Evolutionary conservation across 768 basidiomycete species (phyloP).

Genomic region (Grammothele lineata): DNA sequence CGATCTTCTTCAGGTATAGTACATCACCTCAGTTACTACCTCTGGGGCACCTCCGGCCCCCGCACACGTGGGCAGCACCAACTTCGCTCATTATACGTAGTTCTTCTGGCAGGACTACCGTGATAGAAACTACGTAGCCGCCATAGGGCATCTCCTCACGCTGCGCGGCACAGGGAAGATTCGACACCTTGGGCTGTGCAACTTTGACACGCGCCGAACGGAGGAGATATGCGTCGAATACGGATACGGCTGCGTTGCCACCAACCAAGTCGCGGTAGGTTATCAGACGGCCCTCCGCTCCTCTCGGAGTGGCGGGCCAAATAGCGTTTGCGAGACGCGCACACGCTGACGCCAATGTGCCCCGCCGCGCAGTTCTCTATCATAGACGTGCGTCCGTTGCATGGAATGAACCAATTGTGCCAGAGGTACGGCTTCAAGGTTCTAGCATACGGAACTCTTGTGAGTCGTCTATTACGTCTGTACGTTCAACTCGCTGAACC

Average conservation of each 20-base stretch:
- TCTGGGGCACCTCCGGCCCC: too few relatives aligned
- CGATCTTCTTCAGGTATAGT: conserved; percentile 72
- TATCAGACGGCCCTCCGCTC: too few relatives aligned
- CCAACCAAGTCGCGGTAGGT: conserved; percentile 76
- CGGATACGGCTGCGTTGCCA: conserved; percentile 62
- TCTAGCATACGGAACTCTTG: conserved; percentile 75
- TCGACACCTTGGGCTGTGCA: conserved; percentile 65
- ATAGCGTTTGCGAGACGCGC: too few relatives aligned
- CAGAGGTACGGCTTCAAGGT: conserved; percentile 64
- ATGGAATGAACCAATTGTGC: conserved; percentile 73
- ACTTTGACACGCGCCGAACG: conserved; percentile 69
- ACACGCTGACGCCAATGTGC: too few relatives aligned
- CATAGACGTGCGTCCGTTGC: conserved; percentile 70
- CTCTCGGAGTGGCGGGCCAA: too few relatives aligned
- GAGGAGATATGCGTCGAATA: conserved; percentile 76
- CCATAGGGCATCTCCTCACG: conserved; percentile 47
- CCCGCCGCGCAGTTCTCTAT: conserved; percentile 61
- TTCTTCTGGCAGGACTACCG: conserved; percentile 75
- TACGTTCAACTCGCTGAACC: not conserved
- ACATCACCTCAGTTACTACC: conserved; percentile 15
- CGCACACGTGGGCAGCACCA: too few relatives aligned
- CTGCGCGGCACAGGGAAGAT: conserved; percentile 55
- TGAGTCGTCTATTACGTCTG: conserved; percentile 31
- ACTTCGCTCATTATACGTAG: too few relatives aligned
- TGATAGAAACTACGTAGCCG: conserved; percentile 40